phyloP scores from a whole-genome alignment of 371 early-diverging fungal species.

The Capillidium heterosporum region DNA sequence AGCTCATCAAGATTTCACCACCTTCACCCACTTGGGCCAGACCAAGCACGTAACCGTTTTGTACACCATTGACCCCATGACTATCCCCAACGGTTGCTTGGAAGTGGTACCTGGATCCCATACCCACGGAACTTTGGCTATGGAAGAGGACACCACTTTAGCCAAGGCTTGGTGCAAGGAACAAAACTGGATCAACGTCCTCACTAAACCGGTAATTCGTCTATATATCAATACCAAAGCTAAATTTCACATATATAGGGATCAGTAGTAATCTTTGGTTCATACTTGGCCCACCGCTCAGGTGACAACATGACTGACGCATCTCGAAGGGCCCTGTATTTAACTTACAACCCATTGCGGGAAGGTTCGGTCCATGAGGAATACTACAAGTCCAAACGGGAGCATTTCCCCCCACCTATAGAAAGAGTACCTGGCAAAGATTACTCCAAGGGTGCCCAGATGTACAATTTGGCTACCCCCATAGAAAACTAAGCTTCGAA shows the following conservation, averaged over 20 bases:
- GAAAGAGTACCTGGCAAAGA: slow-evolving; percentile 26
- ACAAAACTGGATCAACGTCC: slow-evolving; percentile 25
- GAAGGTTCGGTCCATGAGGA: slow-evolving; percentile 32
- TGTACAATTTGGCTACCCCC: slow-evolving; percentile 24
- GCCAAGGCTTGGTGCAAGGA: slow-evolving; percentile 20
- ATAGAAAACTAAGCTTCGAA: slow-evolving; percentile 11
- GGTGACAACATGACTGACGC: slow-evolving; percentile 23
- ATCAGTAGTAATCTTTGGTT: slow-evolving; percentile 23
- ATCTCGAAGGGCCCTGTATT: slow-evolving; percentile 27
- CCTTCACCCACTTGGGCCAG: slow-evolving; percentile 30
- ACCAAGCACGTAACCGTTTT: slow-evolving; percentile 27
- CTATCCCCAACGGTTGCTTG: slow-evolving; percentile 27
- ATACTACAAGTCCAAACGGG: slow-evolving; percentile 29
- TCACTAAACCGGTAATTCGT: slow-evolving; percentile 23
- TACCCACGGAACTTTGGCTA: slow-evolving; percentile 17
- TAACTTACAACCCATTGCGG: slow-evolving; percentile 28
- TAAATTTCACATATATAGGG: neutral
- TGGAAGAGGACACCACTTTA: slow-evolving; percentile 22
- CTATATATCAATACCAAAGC: neutral
- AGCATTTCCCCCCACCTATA: slow-evolving; percentile 27
- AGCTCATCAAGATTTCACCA: slow-evolving; percentile 33
- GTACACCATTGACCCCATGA: slow-evolving; percentile 29
- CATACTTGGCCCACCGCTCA: slow-evolving; percentile 30
- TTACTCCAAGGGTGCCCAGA: slow-evolving; percentile 22
- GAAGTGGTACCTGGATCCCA: slow-evolving; percentile 31